Evolutionary conservation across 179 eudicot genomes (phyloP), one percentile per base, ranked within the genome.

Genomic region (Carnegiea gigantea): DNA sequence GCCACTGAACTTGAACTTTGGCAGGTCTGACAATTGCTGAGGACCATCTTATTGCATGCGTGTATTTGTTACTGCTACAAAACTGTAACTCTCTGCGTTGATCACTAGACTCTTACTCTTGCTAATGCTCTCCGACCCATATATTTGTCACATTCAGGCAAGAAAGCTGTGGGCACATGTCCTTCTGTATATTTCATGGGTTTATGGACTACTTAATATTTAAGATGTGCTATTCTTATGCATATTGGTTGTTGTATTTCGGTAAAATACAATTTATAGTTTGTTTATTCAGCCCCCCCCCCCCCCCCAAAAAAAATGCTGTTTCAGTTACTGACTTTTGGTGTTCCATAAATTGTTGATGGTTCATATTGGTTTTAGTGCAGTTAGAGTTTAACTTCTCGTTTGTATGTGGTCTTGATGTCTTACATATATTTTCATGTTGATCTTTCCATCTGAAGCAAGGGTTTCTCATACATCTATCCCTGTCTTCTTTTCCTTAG

Each of bases 1-100:
- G 98, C 99, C 3, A 95, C 99, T 20, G 97, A 95, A 75, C 99
- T 94, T 87, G 95, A 89, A 78, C 95, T 94, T 21, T 94, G 98
- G 98, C 98, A 94, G 98, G 98, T 94, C 36, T 18, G 83, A 40
- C 20, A 46, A 24, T 51, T 17, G 9, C 46, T 21, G n/a, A 75
- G 18, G 40, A 33, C 12, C 30, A 6, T 33, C 2, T 10, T n/a
- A 11, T 75, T 75, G 30, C 65, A 15, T 30, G 13, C 20, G 2
- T 57, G 64, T n/a, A 57, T 57, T 23, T 18, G 28, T n/a, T 6
- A 38, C 6, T 18, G 23, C 30, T 7, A 18, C 10, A n/a, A 2
- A 4, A 62, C 13, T 62, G 23, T 8, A 62, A 60, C 9, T 60
- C 23, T 60, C 30, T 28, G 28, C 6, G 30, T 23, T 62, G 28